Evolutionary conservation across 805 yeast species (phyloP).

Genomic region (Nakazawaea holstii): DNA sequence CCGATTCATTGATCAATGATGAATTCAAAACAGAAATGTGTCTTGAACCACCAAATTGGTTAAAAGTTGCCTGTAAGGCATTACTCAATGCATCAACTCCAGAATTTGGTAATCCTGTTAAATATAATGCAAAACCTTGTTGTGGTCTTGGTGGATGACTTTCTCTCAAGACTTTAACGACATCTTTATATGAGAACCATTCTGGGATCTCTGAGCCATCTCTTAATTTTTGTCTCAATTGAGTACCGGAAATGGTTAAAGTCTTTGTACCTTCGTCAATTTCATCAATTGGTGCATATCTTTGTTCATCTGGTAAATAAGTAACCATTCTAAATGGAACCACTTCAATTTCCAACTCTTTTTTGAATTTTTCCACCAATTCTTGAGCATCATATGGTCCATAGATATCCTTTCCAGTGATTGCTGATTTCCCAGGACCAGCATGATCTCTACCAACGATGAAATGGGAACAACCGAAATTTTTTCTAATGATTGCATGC

Average conservation of each 20-base stretch:
- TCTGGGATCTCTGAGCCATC: constrained; percentile 87
- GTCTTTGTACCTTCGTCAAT: constrained; percentile 77
- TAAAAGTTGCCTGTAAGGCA: constrained; percentile 85
- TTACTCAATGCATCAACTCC: constrained; percentile 64
- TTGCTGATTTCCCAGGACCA: constrained; percentile 81
- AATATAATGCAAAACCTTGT: constrained; percentile 82
- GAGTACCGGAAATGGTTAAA: constrained; percentile 91
- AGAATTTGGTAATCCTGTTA: constrained; percentile 55
- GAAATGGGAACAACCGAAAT: constrained; percentile 95
- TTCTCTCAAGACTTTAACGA: constrained; percentile 84
- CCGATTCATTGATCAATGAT: constrained; percentile 22
- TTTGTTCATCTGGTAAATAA: constrained; percentile 89
- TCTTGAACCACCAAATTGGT: constrained; percentile 85
- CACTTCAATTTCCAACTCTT: constrained; percentile 81
- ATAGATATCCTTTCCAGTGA: constrained; percentile 88
- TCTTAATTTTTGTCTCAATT: constrained; percentile 80
- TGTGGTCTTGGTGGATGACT: constrained; percentile 86
- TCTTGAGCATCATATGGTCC: constrained; percentile 98
- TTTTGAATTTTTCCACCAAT: constrained; percentile 66
- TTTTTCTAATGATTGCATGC: constrained; percentile 96
- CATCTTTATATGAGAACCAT: constrained; percentile 98
- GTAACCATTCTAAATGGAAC: constrained; percentile 98
- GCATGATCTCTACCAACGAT: constrained; percentile 98
- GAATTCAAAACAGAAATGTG: constrained; percentile 55
- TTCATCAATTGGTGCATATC: constrained; percentile 92